These are phyloP conservation scores for Fusarium piperis DNA, from an alignment of 2,329 filamentous ascomycete species.

Conservation along the genomic window DNA sequence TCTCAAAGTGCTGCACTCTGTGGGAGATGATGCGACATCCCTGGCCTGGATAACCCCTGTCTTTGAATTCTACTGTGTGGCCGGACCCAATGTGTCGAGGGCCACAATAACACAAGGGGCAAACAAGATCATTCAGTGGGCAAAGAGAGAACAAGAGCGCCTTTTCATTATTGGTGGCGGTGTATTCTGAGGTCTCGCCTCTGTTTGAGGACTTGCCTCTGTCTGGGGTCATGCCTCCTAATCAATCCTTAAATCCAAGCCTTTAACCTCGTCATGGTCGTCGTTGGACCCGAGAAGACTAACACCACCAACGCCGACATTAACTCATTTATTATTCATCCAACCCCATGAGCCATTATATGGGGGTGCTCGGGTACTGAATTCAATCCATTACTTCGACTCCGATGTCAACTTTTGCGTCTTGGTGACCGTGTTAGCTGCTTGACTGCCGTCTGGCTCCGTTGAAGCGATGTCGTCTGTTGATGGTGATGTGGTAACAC, in stretches of 20 bases:
- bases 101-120: constrained; percentile 82
- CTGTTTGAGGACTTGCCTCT: constrained; percentile 27
- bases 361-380: background rate
- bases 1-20: constrained; percentile 85
- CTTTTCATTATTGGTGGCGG: constrained; percentile 98
- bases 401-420: constrained; percentile 22
- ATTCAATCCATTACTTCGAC: constrained; percentile 15
- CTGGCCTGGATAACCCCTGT: constrained; percentile 90
- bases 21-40: constrained; percentile 78
- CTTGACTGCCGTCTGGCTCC: constrained; percentile 21
- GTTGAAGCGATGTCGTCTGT: constrained; percentile 25
- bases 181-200: constrained; percentile 66
- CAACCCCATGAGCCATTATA: constrained; percentile 18
- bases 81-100: constrained; percentile 74
- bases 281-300: constrained; percentile 25
- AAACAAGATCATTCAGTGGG: constrained; percentile 91
- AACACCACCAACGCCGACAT: constrained; percentile 40
- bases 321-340: constrained; percentile 34
- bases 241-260: constrained; percentile 33
- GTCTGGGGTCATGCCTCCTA: constrained; percentile 31
- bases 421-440: constrained; percentile 21
- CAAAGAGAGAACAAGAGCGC: constrained; percentile 88
- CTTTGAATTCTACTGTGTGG: constrained; percentile 97
- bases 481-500: constrained; percentile 25
- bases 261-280: constrained; percentile 22